phyloP scores from a whole-genome alignment of 305 asterid species.

The Fraxinus sp. region DNA sequence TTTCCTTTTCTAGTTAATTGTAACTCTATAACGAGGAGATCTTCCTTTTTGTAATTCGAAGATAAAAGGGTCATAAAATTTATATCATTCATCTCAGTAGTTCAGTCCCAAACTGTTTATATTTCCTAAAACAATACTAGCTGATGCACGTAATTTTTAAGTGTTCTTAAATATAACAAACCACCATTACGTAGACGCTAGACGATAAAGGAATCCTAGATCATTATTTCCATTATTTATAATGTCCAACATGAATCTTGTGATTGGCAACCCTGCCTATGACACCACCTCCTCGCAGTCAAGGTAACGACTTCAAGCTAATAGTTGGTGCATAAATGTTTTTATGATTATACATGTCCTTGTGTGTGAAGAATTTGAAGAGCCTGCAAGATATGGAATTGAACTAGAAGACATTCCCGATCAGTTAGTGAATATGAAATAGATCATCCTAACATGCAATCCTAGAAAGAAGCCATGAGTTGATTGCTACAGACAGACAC shows the following conservation, averaged over 20 bases:
- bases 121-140: not conserved
- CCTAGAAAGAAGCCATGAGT: not conserved
- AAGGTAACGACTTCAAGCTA: not conserved
- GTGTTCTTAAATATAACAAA: not conserved
- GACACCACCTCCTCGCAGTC: not conserved
- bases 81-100: not conserved
- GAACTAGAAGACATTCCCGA: not conserved
- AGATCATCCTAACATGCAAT: not conserved
- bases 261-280: not conserved
- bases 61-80: not conserved
- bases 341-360: not conserved
- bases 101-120: not conserved
- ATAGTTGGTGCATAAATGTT: not conserved
- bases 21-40: not conserved
- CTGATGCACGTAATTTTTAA: not conserved
- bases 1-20: not conserved
- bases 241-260: not conserved
- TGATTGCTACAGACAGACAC: not conserved
- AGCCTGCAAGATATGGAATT: slow-evolving; percentile 14
- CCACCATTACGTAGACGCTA: not conserved
- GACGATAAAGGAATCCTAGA: not conserved
- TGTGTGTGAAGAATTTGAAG: not conserved
- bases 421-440: not conserved
- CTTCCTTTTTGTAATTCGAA: not conserved
- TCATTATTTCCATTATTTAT: not conserved